Percentiles rank a stretch among this genome's conserved stretches.
These are phyloP conservation scores for Phytophthora tentaculata DNA, from an alignment of 352 stramenopile species.

Conservation along the genomic window DNA sequence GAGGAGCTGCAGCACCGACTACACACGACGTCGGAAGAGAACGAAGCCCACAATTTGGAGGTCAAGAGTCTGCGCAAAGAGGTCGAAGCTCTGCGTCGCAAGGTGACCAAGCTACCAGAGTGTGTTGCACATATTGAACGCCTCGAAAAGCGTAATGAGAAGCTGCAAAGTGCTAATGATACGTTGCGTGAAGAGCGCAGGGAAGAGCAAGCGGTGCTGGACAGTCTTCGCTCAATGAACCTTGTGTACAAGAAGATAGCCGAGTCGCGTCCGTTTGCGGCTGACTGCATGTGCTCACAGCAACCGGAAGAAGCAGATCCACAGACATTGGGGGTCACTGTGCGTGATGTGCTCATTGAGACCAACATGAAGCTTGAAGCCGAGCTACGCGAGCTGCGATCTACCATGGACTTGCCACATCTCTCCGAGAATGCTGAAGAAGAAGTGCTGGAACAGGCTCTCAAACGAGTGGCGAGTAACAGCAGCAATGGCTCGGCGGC, in stretches of 20 bases:
- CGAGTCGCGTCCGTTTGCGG: slow-evolving; percentile 56
- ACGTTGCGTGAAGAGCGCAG: slow-evolving; percentile 65
- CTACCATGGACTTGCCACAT: slow-evolving; percentile 35
- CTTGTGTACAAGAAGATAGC: slow-evolving; percentile 79
- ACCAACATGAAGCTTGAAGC: slow-evolving; percentile 61
- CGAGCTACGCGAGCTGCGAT: slow-evolving; percentile 47
- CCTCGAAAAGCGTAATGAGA: slow-evolving; percentile 63
- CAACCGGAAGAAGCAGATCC: slow-evolving; percentile 27
- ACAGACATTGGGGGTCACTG: slow-evolving; percentile 40
- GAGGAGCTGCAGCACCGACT: slow-evolving; percentile 59
- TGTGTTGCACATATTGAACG: slow-evolving; percentile 50
- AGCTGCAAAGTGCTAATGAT: slow-evolving; percentile 63
- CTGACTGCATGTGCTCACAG: slow-evolving; percentile 31
- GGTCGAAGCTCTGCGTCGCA: slow-evolving; percentile 52
- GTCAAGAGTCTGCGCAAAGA: slow-evolving; percentile 69
- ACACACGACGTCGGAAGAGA: slow-evolving; percentile 49
- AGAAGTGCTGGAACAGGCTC: slow-evolving; percentile 31
- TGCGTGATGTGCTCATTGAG: slow-evolving; percentile 61
- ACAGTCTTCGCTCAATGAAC: slow-evolving; percentile 73
- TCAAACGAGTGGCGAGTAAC: slow-evolving; percentile 38
- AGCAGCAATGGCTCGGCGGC: slow-evolving; percentile 43
- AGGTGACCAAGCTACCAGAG: slow-evolving; percentile 45
- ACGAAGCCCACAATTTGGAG: slow-evolving; percentile 48
- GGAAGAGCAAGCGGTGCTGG: slow-evolving; percentile 67
- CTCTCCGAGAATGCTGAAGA: slow-evolving; percentile 30